Base-by-base conservation (phyloP, 129 eudicot species). In the Deinandra increscens region DNA sequence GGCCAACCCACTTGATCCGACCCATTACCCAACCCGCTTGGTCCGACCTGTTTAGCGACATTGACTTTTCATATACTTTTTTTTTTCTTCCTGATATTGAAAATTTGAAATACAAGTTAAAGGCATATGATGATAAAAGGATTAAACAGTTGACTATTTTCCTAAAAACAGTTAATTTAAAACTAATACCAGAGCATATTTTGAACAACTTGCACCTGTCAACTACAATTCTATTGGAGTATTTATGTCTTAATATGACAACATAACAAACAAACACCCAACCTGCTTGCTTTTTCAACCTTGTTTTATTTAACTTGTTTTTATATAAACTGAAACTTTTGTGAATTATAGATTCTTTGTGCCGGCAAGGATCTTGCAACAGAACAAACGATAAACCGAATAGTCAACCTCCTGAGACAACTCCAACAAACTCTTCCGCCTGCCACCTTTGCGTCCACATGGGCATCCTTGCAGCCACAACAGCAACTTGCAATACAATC, bases 391-490 rank as follows among this genome's bases (percentile, higher is more conserved):
- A 81, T 87, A 2, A 81, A 83, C 78, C 81, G 98, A 22, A 92
- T 92, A 91, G 73, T 92, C 33, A 92, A 72, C 77, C 76, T 92
- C 41, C 79, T 92, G 76, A 92, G 89, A 82, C 98, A 89, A 70
- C 94, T 92, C 69, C 98, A 92, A 61, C 95, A 88, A 56, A 92
- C 98, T 7, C 84, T 92, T 39, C 98, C 98, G 49, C 85, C 96
- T 46, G 82, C 88, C 15, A 79, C 86, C 12, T 78, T 91, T 72
- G 91, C 97, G 55, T 88, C 91, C 31, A 87, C 89, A 56, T 86
- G 89, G 91, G 82, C 96, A 60, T 84, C 91, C 53, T 86, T 92
- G 88, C 98, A 88, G 79, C 98, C 98, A 13, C 98, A 92, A 72
- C 96, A 92, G 72, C 98, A 93, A 72, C 87, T 83, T 9, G 86